These are phyloP conservation scores for Penicillium pancosmium DNA, from an alignment of 495 filamentous ascomycete genomes.

Conservation along the genomic window DNA sequence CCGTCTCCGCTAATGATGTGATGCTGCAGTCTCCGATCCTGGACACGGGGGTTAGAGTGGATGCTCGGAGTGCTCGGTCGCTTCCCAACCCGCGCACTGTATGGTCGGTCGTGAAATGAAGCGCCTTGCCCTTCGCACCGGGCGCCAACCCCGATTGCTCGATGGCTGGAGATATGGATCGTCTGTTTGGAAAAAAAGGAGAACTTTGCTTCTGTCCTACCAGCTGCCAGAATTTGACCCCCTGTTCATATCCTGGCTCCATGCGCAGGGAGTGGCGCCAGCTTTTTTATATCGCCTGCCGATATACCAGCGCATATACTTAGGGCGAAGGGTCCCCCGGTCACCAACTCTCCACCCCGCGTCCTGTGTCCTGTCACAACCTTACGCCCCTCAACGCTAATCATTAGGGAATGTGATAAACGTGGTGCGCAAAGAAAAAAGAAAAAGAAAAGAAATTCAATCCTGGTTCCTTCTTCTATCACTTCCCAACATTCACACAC, in stretches of 20 bases:
- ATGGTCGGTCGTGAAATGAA: constrained; percentile 37
- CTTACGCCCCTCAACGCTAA: constrained; percentile 31
- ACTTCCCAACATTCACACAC: constrained; percentile 4
- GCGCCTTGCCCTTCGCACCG: constrained; percentile 25
- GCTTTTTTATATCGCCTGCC: constrained; percentile 23
- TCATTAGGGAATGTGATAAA: constrained; percentile 31
- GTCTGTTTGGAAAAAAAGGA: constrained; percentile 17
- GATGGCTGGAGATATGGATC: constrained; percentile 41
- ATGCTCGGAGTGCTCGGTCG: constrained; percentile 9
- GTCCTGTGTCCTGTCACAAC: constrained; percentile 29
- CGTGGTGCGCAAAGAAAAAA: constrained; percentile 15
- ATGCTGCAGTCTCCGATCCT: constrained; percentile 21
- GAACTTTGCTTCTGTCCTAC: constrained; percentile 19
- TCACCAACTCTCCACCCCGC: constrained; percentile 20
- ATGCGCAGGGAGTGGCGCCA: constrained; percentile 18
- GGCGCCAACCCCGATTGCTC: constrained; percentile 41
- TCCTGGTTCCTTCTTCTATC: constrained; percentile 15
- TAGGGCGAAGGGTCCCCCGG: constrained; percentile 5
- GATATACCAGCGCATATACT: constrained; percentile 13
- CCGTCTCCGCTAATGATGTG: constrained; percentile 43
- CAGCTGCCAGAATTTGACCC: constrained; percentile 6
- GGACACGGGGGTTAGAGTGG: constrained; percentile 14
- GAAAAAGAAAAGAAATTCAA: constrained; percentile 7
- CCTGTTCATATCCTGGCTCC: constrained; percentile 18
- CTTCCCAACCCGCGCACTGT: constrained; percentile 17